Conservation (phyloP, 1,284 basidiomycete species). For the Earliella scabrosa region DNA sequence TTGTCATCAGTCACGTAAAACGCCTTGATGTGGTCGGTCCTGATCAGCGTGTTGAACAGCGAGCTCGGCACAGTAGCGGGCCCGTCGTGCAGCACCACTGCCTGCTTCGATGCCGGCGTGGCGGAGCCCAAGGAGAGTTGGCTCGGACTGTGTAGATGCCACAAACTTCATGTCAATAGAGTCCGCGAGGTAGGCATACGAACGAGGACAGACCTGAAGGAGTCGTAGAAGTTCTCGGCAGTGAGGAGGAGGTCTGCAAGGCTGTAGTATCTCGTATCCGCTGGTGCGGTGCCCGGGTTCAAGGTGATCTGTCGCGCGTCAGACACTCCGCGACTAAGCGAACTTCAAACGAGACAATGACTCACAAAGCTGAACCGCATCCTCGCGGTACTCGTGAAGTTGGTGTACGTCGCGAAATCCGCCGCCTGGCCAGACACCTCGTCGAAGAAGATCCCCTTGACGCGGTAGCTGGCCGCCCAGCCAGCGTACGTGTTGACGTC, state of each 20-base stretch:
- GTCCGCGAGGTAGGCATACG: not conserved
- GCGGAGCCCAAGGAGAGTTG: constrained; percentile 23
- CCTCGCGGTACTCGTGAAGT: constrained; percentile 17
- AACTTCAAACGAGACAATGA: not conserved
- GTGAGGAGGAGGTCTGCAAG: constrained; percentile 31
- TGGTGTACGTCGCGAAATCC: constrained; percentile 22
- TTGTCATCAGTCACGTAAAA: constrained; percentile 42
- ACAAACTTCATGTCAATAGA: too few relatives aligned
- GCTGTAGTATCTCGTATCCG: constrained; percentile 21
- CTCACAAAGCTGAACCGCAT: constrained; percentile 21
- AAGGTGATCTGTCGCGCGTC: constrained; percentile 21
- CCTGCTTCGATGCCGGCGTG: constrained; percentile 31
- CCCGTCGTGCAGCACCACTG: constrained; percentile 31
- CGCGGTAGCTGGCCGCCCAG: constrained; percentile 35
- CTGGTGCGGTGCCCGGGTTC: constrained; percentile 27
- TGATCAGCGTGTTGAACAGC: constrained; percentile 39
- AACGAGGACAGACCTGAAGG: constrained; percentile 24
- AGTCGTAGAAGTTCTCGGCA: constrained; percentile 26
- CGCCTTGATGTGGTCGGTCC: constrained; percentile 40
- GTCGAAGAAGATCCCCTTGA: constrained; percentile 45
- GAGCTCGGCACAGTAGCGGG: constrained; percentile 37
- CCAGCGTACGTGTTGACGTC: constrained; percentile 40
- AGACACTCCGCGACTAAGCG: not conserved
- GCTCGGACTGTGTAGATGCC: constrained; percentile 16
- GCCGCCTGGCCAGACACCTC: constrained; percentile 27